These are phyloP conservation scores for Phaseolus lunatus DNA, from an alignment of 306 rosid species.

Conservation along the genomic window DNA sequence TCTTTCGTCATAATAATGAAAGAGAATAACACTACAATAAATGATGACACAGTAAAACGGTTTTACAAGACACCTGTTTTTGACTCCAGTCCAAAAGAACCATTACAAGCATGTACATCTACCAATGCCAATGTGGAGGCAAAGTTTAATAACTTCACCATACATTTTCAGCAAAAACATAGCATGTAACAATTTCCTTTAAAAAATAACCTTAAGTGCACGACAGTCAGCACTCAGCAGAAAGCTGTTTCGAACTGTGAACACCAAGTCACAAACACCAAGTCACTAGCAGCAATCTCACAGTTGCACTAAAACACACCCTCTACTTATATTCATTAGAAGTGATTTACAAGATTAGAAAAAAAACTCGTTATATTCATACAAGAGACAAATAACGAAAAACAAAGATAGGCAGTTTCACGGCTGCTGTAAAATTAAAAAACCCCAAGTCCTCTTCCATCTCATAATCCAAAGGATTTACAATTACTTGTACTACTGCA, in stretches of 20 bases:
- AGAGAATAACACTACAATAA: background rate
- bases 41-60: no score
- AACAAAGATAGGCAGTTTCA: background rate
- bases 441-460: background rate
- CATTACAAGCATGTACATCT: conserved; percentile 7
- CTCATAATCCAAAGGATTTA: background rate
- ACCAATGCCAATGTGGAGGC: background rate
- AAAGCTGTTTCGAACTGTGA: no score
- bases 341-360: background rate
- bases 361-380: background rate
- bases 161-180: background rate
- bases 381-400: background rate
- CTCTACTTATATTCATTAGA: background rate
- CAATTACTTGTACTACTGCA: conserved; percentile 4
- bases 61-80: background rate
- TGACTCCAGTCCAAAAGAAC: background rate
- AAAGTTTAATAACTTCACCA: conserved; percentile 1
- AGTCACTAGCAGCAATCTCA: background rate
- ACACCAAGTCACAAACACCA: background rate
- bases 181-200: background rate
- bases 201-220: no score
- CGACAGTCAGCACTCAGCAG: no score
- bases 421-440: background rate
- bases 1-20: background rate
- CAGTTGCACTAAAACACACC: background rate